Evolutionary conservation across 2,329 filamentous ascomycete genomes (phyloP).

Genomic region (Fusarium stilboides): DNA sequence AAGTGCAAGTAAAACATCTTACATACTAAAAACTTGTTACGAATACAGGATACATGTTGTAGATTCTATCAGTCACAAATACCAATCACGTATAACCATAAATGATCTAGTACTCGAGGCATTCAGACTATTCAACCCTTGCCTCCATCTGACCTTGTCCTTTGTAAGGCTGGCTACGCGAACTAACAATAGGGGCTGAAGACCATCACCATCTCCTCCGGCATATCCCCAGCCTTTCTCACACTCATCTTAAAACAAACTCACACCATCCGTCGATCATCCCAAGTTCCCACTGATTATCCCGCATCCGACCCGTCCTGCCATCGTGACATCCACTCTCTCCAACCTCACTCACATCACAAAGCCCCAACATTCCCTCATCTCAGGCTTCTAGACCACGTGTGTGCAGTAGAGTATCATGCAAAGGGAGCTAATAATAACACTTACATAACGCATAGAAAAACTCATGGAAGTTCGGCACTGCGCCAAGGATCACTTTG

Average conservation of each 20-base stretch:
- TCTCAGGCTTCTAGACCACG: neutral
- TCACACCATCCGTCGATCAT: conserved; percentile 14
- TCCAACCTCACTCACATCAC: conserved; percentile 18
- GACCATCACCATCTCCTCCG: conserved; percentile 10
- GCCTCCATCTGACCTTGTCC: neutral
- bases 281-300: conserved; percentile 13
- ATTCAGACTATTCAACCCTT: neutral
- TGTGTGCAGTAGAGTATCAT: neutral
- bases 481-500: conserved; percentile 26
- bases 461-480: conserved; percentile 29
- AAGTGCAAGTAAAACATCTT: neutral
- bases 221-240: conserved; percentile 6
- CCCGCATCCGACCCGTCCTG: conserved; percentile 23
- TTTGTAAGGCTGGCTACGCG: neutral
- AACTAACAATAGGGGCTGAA: neutral
- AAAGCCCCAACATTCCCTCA: conserved; percentile 1
- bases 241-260: conserved; percentile 10
- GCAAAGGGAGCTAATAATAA: conserved; percentile 6
- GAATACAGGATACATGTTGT: neutral
- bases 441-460: conserved; percentile 27
- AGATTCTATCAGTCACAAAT: neutral
- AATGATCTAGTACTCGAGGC: neutral
- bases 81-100: neutral
- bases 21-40: neutral
- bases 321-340: neutral